Conservation (phyloP, 495 filamentous ascomycete species). For the Astrothelium macrocarpum region DNA sequence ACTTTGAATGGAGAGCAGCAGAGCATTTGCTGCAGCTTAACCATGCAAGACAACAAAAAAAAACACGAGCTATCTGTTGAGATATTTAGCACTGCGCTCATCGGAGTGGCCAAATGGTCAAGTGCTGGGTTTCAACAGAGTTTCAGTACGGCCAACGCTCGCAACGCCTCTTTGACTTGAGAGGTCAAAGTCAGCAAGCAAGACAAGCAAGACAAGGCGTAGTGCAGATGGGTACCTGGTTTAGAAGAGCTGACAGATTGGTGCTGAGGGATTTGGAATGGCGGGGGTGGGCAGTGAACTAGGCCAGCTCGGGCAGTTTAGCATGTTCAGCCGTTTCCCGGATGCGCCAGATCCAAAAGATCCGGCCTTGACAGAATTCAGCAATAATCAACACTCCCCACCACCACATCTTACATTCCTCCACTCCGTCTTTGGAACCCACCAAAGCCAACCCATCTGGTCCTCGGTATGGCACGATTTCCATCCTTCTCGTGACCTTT, state of each 20-base stretch:
- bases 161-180: background rate
- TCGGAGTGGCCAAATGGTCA: background rate
- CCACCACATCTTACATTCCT: background rate
- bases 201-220: too few relatives aligned
- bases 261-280: background rate
- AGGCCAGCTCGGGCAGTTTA: too few relatives aligned
- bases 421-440: too few relatives aligned
- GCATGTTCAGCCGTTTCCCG: background rate
- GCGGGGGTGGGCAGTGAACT: background rate
- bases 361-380: background rate
- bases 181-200: background rate
- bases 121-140: constrained; percentile 1
- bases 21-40: background rate
- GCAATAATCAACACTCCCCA: background rate
- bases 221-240: background rate
- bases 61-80: too few relatives aligned
- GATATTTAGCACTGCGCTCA: too few relatives aligned
- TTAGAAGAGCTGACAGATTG: background rate
- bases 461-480: background rate
- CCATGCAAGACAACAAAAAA: background rate
- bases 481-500: background rate
- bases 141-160: background rate
- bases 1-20: background rate
- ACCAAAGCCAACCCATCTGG: too few relatives aligned
- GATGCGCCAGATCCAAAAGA: background rate